Percentiles rank a stretch among this genome's conserved stretches.
Evolutionary conservation across 148 eudicot species (phyloP).

Genomic region (Rhododendron molle): DNA sequence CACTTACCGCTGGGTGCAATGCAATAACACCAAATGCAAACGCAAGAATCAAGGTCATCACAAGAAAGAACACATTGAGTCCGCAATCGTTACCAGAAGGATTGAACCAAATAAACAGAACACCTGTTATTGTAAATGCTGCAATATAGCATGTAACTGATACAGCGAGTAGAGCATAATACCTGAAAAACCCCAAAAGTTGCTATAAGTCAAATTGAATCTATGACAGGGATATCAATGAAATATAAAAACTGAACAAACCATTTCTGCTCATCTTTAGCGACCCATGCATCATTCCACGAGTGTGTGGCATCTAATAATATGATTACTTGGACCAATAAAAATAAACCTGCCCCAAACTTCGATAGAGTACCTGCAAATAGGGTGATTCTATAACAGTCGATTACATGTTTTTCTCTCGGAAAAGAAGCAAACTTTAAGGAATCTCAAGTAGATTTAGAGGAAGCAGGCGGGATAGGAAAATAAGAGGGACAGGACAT

Average conservation of each 20-base stretch:
- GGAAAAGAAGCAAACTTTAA: background rate
- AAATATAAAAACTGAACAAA: slow-evolving; percentile 20
- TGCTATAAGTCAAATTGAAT: slow-evolving; percentile 4
- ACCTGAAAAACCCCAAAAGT: slow-evolving; percentile 50
- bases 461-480: background rate
- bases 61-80: slow-evolving; percentile 85
- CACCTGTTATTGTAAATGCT: slow-evolving; percentile 64
- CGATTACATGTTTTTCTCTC: background rate
- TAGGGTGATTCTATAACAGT: background rate
- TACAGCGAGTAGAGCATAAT: slow-evolving; percentile 76
- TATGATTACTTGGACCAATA: slow-evolving; percentile 91
- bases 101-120: slow-evolving; percentile 92
- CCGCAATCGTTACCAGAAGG: slow-evolving; percentile 97
- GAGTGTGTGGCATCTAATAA: slow-evolving; percentile 87
- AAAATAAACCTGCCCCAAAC: slow-evolving; percentile 92
- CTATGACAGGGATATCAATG: slow-evolving; percentile 1
- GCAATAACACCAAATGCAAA: slow-evolving; percentile 78
- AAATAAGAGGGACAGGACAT: background rate
- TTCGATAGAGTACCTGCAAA: slow-evolving; percentile 70
- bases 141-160: slow-evolving; percentile 76
- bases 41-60: slow-evolving; percentile 85
- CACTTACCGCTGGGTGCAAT: slow-evolving; percentile 76
- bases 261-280: slow-evolving; percentile 97
- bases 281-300: slow-evolving; percentile 99
- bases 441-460: background rate